A percentile compares a stretch with the other conserved stretches of the same genome.
These are phyloP conservation scores for Bullera alba DNA, from an alignment of 768 basidiomycete species.

Conservation along the genomic window DNA sequence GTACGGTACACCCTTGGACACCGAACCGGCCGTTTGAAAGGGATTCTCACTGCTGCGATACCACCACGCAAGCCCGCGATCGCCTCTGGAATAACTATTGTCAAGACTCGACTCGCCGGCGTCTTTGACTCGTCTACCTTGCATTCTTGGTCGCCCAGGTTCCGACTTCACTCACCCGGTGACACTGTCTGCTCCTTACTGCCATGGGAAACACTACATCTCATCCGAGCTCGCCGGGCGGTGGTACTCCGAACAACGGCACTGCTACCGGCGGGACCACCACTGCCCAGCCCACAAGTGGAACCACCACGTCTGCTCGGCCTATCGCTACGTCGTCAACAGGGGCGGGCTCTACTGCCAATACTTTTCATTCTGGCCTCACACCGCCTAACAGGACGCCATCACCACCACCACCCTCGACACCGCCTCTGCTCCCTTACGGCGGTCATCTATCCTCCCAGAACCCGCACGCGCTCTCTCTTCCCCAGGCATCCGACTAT, in stretches of 20 bases:
- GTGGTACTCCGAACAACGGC: slow-evolving; percentile 1
- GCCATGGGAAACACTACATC: slow-evolving; percentile 24
- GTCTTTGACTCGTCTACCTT: no score
- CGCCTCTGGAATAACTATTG: no score
- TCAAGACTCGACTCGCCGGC: no score
- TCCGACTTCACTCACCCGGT: no score
- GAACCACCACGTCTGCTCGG: neutral
- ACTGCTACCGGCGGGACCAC: neutral
- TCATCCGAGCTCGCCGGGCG: neutral
- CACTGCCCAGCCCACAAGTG: neutral
- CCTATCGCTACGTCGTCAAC: slow-evolving; percentile 2
- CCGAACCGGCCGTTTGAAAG: no score
- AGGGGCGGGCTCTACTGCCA: neutral
- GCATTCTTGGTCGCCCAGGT: no score
- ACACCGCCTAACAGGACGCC: slow-evolving; percentile 28
- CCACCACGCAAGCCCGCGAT: no score
- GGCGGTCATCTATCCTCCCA: slow-evolving; percentile 43
- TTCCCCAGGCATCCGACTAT: slow-evolving; percentile 61
- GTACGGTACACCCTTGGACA: no score
- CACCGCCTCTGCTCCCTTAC: slow-evolving; percentile 36
- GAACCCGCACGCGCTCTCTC: slow-evolving; percentile 37
- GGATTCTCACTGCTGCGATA: no score
- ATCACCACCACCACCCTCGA: slow-evolving; percentile 34
- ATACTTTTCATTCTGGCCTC: slow-evolving; percentile 30
- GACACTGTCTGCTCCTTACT: no score